A percentile compares a stretch with the other conserved stretches of the same genome.
phyloP scores from a whole-genome alignment of 345 rosid genomes.

The Boechera retrofracta region DNA sequence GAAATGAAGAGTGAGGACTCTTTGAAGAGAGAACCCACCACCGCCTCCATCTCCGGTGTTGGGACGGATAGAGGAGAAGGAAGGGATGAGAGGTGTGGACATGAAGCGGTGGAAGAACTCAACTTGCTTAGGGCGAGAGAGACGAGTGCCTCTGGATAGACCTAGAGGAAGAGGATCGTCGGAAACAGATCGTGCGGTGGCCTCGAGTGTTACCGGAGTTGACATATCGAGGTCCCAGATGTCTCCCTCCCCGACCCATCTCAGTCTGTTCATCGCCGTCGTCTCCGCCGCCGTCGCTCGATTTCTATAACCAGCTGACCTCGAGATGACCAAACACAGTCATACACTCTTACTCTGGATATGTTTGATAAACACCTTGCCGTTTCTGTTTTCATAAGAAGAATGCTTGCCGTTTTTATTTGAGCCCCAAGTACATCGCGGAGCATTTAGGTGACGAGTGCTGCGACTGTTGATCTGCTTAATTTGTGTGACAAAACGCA shows the following conservation, averaged over 20 bases:
- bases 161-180: conserved; percentile 74
- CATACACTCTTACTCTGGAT: neutral
- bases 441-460: neutral
- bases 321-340: conserved; percentile 38
- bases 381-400: neutral
- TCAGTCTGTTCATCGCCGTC: conserved; percentile 71
- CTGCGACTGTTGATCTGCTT: conserved; percentile 8
- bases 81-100: conserved; percentile 69
- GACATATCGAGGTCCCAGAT: conserved; percentile 85
- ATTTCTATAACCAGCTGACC: conserved; percentile 33
- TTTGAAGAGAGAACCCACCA: conserved; percentile 63
- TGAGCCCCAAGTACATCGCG: neutral
- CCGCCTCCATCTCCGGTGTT: neutral
- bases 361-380: neutral
- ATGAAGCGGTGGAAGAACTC: conserved; percentile 95
- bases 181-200: conserved; percentile 68
- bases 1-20: conserved; percentile 65
- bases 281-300: conserved; percentile 20
- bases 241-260: conserved; percentile 84
- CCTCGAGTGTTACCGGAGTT: conserved; percentile 79
- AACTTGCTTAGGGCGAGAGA: conserved; percentile 75
- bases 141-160: conserved; percentile 72
- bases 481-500: conserved; percentile 7
- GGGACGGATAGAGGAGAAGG: conserved; percentile 53
- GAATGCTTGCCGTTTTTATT: neutral